Evolutionary conservation across 2,329 filamentous ascomycete genomes (phyloP), one percentile per base, ranked within the genome.

Genomic region (Xylariaceae sp.): DNA sequence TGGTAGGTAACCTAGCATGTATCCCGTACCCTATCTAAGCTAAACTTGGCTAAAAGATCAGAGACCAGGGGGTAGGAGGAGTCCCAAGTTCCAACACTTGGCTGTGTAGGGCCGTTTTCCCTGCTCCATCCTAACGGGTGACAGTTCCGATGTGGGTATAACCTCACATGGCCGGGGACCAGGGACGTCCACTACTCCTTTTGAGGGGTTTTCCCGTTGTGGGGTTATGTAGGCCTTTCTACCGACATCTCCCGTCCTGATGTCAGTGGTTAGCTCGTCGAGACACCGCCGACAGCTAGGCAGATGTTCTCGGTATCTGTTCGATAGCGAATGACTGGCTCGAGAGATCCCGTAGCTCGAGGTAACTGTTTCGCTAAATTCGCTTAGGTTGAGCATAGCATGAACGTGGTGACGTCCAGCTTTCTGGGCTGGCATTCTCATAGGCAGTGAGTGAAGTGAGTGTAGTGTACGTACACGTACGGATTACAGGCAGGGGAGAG

Each of bases 181-280:
- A 62, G 61, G 61, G 63, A 57, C 57, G 7, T 63, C 17, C 17
- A 59, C 56, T 61, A 54, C 56, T 60, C 45, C 54, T 59, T 58
- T 63, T 61, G 62, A 64, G 60, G 64, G 62, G 64, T 60, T 57
- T 51, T 64, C 60, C 64, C 62, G 62, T 65, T 65, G 62, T 64
- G 62, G 63, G 63, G 63, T 51, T 62, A 60, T 58, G 60, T 59
- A 60, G 60, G 58, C 51, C 60, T 63, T 64, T 65, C 60, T 65
- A 62, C 65, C 65, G 65, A 65, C 65, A 66, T 64, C 61, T 66
- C 65, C 65, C 63, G 65, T 51, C 59, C 44, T 39, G 60, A 66
- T 58, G 63, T 63, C 64, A 65, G 65, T 66, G 61, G 64, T 49
- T 51, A 61, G 49, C 56, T 60, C 63, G 64, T 58, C 53, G 57